Percentiles rank a stretch among this genome's conserved stretches.
Conservation (phyloP, 73 alveolate genomes). For the Paramecium sexaurelia region DNA sequence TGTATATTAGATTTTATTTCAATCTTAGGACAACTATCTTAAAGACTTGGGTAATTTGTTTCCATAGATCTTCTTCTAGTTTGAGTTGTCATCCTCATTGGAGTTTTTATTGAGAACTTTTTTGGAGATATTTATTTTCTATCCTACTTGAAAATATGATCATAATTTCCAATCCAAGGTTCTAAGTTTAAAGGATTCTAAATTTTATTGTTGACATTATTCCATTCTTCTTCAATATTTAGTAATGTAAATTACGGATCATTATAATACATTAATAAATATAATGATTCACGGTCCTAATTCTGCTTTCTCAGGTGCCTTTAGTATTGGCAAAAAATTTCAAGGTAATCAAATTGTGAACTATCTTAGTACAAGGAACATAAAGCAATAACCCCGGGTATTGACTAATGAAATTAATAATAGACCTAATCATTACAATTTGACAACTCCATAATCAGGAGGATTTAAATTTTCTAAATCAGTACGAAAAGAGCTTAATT, state of each 20-base stretch:
- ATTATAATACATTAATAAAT: background rate
- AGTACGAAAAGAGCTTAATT: background rate
- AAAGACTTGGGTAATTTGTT: background rate
- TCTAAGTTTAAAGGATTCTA: background rate
- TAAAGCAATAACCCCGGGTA: background rate
- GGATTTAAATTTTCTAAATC: background rate
- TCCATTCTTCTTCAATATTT: background rate
- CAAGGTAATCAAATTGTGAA: background rate
- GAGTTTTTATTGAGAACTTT: background rate
- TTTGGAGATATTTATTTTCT: background rate
- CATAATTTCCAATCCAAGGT: slow-evolving; percentile 12
- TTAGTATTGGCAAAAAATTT: background rate
- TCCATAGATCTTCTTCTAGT: slow-evolving; percentile 24
- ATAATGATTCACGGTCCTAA: slow-evolving; percentile 58
- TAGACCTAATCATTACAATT: background rate
- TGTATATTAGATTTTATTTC: background rate
- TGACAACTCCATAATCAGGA: background rate
- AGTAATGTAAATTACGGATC: slow-evolving; percentile 7
- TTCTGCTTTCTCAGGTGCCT: slow-evolving; percentile 32
- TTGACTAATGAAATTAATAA: background rate
- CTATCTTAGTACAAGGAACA: background rate
- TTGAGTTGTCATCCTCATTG: background rate
- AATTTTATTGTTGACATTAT: background rate
- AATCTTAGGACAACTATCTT: slow-evolving; percentile 17
- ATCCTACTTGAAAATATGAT: background rate